Percentiles rank a stretch among this genome's conserved stretches.
Evolutionary conservation across 164 flowering plant species (phyloP).

Genomic region (Magnolia sinica): DNA sequence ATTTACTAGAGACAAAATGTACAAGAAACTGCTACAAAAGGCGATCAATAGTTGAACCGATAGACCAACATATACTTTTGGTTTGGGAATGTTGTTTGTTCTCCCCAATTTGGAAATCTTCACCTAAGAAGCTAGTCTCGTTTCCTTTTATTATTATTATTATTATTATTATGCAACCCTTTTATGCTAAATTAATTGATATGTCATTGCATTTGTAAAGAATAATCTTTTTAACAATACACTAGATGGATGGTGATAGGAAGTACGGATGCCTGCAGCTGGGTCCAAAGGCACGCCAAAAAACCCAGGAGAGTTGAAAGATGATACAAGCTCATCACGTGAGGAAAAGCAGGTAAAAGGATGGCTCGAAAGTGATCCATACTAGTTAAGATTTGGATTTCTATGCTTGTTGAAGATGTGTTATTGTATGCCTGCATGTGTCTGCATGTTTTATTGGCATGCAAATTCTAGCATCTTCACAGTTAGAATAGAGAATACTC

Average conservation of each 20-base stretch:
- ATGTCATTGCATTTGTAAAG: background rate
- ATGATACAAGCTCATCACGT: conserved; percentile 77
- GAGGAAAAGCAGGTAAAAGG: conserved; percentile 75
- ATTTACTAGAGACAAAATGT: no score
- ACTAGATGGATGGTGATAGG: conserved; percentile 45
- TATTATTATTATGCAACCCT: conserved; percentile 2
- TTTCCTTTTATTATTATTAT: background rate
- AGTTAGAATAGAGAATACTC: background rate
- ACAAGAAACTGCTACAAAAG: no score
- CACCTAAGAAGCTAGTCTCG: background rate
- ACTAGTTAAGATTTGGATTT: background rate
- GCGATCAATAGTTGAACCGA: no score
- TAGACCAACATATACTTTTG: background rate
- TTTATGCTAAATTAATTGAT: conserved; percentile 2
- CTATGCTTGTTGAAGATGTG: background rate
- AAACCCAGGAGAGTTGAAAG: conserved; percentile 79
- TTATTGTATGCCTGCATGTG: background rate
- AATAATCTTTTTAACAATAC: conserved; percentile 9
- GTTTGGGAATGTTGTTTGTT: conserved; percentile 1
- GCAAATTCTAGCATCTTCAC: background rate
- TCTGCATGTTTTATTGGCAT: background rate
- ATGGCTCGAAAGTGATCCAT: background rate
- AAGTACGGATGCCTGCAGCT: conserved; percentile 97
- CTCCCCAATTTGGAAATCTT: conserved; percentile 1
- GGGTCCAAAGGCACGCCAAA: conserved; percentile 80